phyloP scores from a whole-genome alignment of 208 protist species.

The Willaertia magna region DNA sequence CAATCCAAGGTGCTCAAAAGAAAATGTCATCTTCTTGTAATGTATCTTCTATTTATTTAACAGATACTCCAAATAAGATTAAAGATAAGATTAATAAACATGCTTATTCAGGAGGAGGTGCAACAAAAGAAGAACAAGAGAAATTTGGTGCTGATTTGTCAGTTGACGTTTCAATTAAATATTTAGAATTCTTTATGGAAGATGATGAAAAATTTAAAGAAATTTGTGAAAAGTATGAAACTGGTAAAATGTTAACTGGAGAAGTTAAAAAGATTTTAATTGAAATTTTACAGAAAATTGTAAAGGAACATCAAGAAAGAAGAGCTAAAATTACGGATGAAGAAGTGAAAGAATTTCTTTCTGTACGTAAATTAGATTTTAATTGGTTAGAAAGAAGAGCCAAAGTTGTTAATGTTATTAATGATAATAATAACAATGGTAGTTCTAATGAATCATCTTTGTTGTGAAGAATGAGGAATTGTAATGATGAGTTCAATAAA shows the following conservation, averaged over 20 bases:
- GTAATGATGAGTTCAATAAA: too few species aligned
- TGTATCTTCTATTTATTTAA: slow-evolving; percentile 77
- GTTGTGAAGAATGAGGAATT: too few species aligned
- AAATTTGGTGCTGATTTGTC: slow-evolving; percentile 72
- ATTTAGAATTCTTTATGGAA: slow-evolving; percentile 85
- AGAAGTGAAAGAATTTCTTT: slow-evolving; percentile 48
- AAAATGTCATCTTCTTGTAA: slow-evolving; percentile 92
- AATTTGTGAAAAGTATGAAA: slow-evolving; percentile 64
- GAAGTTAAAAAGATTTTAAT: slow-evolving; percentile 94
- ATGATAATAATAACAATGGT: too few species aligned
- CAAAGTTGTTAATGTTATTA: too few species aligned
- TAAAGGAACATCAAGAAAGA: slow-evolving; percentile 66
- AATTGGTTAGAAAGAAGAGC: too few species aligned
- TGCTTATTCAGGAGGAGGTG: slow-evolving; percentile 88
- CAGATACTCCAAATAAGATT: slow-evolving; percentile 82
- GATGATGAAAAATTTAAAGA: slow-evolving; percentile 75
- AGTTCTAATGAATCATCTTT: too few species aligned
- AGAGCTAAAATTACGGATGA: slow-evolving; percentile 70
- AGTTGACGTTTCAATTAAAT: slow-evolving; percentile 87
- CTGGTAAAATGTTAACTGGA: slow-evolving; percentile 80
- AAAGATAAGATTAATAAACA: slow-evolving; percentile 80
- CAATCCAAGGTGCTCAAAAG: slow-evolving; percentile 74
- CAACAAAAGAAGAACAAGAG: slow-evolving; percentile 85
- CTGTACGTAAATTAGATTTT: slow-evolving; percentile 4
- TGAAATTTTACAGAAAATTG: slow-evolving; percentile 62